Evolutionary conservation across 192 early-diverging fungal species (phyloP).

Genomic region (Dimargaris cristalligena): DNA sequence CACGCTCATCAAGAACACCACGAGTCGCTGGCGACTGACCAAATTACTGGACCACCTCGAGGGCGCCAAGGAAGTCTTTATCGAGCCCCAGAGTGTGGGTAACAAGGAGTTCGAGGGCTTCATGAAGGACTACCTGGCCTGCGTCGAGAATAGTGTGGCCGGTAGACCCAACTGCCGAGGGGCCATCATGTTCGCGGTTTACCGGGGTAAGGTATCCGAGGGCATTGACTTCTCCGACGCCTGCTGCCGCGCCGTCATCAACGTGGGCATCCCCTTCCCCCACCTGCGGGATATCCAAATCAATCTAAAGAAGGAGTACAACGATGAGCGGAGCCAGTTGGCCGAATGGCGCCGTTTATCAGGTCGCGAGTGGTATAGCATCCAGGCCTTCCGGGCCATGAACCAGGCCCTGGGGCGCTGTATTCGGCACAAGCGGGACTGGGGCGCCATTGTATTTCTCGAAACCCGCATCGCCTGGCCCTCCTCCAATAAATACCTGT

Average conservation of each 20-base stretch:
- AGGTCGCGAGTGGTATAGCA: conserved; percentile 35
- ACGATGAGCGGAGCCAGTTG: conserved; percentile 14
- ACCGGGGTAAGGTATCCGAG: conserved; percentile 30
- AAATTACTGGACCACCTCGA: conserved; percentile 15
- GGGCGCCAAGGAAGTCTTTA: conserved; percentile 18
- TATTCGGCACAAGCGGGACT: conserved; percentile 35
- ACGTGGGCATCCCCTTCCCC: conserved; percentile 40
- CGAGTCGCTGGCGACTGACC: conserved; percentile 24
- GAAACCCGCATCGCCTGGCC: conserved; percentile 27
- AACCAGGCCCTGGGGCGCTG: conserved; percentile 44
- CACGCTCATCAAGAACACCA: conserved; percentile 21
- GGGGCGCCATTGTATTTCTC: conserved; percentile 42
- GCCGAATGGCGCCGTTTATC: conserved; percentile 13
- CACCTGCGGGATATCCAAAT: conserved; percentile 29
- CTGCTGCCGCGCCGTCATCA: conserved; percentile 28
- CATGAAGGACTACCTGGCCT: conserved; percentile 16
- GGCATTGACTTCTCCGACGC: conserved; percentile 29
- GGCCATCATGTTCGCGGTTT: conserved; percentile 31
- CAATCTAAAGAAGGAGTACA: conserved; percentile 30
- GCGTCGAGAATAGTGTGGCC: conserved; percentile 12
- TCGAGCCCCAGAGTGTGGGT: conserved; percentile 22
- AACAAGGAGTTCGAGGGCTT: conserved; percentile 25
- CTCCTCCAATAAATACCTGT: conserved; percentile 18
- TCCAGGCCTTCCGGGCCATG: conserved; percentile 37
- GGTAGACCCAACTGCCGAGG: conserved; percentile 12